Evolutionary conservation across 148 eudicot genomes (phyloP).

Genomic region (Nyssa sinensis): DNA sequence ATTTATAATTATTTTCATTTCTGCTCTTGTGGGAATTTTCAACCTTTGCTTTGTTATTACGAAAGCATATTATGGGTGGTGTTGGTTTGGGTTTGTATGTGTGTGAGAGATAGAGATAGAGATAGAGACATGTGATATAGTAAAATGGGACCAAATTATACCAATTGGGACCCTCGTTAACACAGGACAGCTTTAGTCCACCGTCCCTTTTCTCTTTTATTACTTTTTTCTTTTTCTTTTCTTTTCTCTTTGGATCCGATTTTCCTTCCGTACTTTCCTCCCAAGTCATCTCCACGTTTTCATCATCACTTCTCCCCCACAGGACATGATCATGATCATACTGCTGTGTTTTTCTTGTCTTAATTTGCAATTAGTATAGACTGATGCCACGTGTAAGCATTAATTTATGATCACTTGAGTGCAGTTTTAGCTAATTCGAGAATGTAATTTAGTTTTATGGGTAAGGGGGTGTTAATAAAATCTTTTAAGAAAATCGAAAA

Average conservation of each 20-base stretch:
- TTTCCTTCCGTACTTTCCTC: constrained; percentile 2
- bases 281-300: background rate
- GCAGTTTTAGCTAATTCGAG: too few relatives aligned
- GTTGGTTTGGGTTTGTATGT: too few relatives aligned
- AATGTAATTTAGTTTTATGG: too few relatives aligned
- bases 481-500: too few relatives aligned
- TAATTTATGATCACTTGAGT: background rate
- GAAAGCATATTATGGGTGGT: constrained; percentile 19
- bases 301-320: constrained; percentile 2
- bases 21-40: background rate
- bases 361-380: background rate
- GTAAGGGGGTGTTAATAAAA: too few relatives aligned
- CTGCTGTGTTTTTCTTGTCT: background rate
- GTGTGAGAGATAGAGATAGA: background rate
- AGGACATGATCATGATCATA: background rate
- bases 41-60: constrained; percentile 16
- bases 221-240: background rate
- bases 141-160: background rate
- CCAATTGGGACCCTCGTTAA: constrained; percentile 4
- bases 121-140: too few relatives aligned
- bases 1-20: background rate
- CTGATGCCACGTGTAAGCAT: background rate
- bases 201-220: background rate
- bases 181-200: constrained; percentile 25
- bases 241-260: constrained; percentile 11